phyloP scores from a whole-genome alignment of 805 yeast genomes.

The Myxozyma monticola region DNA sequence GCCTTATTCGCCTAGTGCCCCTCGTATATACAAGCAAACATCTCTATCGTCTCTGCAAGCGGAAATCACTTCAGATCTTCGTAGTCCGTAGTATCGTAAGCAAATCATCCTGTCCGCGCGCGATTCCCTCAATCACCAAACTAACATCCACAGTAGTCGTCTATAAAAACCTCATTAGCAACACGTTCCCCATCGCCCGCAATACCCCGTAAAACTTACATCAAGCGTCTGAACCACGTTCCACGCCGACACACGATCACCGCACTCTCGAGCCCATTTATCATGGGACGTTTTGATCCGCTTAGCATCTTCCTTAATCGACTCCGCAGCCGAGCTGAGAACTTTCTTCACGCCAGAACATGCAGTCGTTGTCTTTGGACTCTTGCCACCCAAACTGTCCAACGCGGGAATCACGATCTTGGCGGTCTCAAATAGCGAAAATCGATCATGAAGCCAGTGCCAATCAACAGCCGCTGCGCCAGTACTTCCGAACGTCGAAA shows the following conservation, averaged over 20 bases:
- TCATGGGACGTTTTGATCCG: slow-evolving; percentile 11
- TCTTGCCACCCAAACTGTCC: slow-evolving; percentile 2
- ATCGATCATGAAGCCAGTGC: slow-evolving; percentile 23
- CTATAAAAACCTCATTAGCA: not conserved
- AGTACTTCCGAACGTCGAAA: not conserved
- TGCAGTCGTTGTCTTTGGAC: slow-evolving; percentile 2
- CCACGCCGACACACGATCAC: slow-evolving; percentile 3
- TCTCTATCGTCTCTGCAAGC: too few relatives aligned
- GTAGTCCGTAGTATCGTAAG: slow-evolving; percentile 17
- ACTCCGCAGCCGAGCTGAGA: slow-evolving; percentile 4
- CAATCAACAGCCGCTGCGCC: slow-evolving; percentile 2
- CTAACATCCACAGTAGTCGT: slow-evolving; percentile 8
- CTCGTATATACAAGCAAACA: too few relatives aligned
- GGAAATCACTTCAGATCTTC: slow-evolving; percentile 10
- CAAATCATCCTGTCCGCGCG: slow-evolving; percentile 18
- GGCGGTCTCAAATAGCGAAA: slow-evolving; percentile 15
- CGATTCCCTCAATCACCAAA: slow-evolving; percentile 16
- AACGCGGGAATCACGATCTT: slow-evolving; percentile 15
- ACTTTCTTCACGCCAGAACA: slow-evolving; percentile 2
- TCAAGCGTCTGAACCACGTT: slow-evolving; percentile 4
- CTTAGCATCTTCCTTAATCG: slow-evolving; percentile 22
- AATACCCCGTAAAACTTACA: slow-evolving; percentile 6
- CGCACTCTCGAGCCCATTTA: slow-evolving; percentile 16
- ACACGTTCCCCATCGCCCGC: not conserved
- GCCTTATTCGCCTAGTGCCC: too few relatives aligned